A percentile compares a stretch with the other conserved stretches of the same genome.
Conservation (phyloP, 495 filamentous ascomycete genomes). For the Annulohypoxylon nitens region DNA sequence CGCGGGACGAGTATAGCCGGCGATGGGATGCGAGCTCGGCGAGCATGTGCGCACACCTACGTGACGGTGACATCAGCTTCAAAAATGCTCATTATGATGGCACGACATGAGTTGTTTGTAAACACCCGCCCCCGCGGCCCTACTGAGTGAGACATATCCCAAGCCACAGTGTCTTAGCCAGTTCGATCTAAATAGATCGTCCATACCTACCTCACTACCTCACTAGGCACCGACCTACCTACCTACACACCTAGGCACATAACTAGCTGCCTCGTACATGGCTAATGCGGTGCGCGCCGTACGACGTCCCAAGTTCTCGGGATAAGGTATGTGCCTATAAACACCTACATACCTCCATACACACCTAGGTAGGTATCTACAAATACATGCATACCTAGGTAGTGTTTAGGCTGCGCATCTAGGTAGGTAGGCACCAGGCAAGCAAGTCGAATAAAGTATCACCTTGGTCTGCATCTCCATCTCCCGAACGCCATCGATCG, state of each 20-base stretch:
- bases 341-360: background rate
- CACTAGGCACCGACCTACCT: background rate
- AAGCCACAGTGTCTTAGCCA: background rate
- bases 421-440: no score
- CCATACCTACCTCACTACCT: constrained; percentile 11
- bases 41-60: constrained; percentile 13
- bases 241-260: background rate
- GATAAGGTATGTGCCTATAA: constrained; percentile 4
- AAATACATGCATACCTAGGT: background rate
- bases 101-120: constrained; percentile 36
- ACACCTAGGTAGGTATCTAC: background rate
- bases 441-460: constrained; percentile 2
- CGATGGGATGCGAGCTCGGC: constrained; percentile 19
- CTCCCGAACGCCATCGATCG: constrained; percentile 40
- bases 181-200: background rate
- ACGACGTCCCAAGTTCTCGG: constrained; percentile 44
- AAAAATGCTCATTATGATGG: constrained; percentile 24
- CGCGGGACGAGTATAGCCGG: constrained; percentile 23
- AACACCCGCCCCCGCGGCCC: constrained; percentile 38
- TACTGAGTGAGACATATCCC: constrained; percentile 18
- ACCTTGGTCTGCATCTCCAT: constrained; percentile 3
- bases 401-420: background rate
- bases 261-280: background rate
- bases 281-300: constrained; percentile 39
- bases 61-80: constrained; percentile 37